phyloP scores from a whole-genome alignment of 768 basidiomycete species.

The Leucocoprinus sp. region DNA sequence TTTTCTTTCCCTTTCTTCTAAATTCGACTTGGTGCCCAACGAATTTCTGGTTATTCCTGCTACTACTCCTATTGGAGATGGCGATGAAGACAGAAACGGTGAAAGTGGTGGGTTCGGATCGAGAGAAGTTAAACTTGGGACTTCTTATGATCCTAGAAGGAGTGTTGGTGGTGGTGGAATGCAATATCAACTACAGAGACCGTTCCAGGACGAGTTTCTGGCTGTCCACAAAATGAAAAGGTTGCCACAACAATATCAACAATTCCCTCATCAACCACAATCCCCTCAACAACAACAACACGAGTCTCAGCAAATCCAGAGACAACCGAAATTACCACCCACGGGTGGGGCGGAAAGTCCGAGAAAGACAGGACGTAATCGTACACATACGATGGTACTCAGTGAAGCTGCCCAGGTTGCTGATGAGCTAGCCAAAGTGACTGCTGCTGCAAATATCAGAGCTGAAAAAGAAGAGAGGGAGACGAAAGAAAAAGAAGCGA shows the following conservation, averaged over 20 bases:
- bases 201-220: slow-evolving; percentile 3
- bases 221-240: slow-evolving; percentile 5
- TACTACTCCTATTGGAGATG: slow-evolving; percentile 5
- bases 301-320: slow-evolving; percentile 11
- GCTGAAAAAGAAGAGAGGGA: slow-evolving; percentile 13
- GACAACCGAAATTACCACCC: slow-evolving; percentile 1
- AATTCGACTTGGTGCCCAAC: slow-evolving; percentile 73
- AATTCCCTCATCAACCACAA: slow-evolving; percentile 9
- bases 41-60: slow-evolving; percentile 78
- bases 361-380: slow-evolving; percentile 40
- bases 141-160: slow-evolving; percentile 8
- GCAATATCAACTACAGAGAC: slow-evolving; percentile 4
- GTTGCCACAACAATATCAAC: background rate
- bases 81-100: slow-evolving; percentile 15
- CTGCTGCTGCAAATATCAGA: background rate
- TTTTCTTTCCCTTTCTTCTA: slow-evolving; percentile 74
- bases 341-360: slow-evolving; percentile 23
- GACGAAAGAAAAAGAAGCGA: background rate
- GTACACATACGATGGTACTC: slow-evolving; percentile 74
- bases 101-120: slow-evolving; percentile 10
- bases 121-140: slow-evolving; percentile 3
- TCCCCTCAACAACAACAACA: background rate
- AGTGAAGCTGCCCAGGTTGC: slow-evolving; percentile 31
- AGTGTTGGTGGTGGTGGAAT: background rate
- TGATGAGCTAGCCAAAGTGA: slow-evolving; percentile 23